These are phyloP conservation scores for Marasmius sp. DNA, from an alignment of 1,284 basidiomycete species.

Conservation along the genomic window DNA sequence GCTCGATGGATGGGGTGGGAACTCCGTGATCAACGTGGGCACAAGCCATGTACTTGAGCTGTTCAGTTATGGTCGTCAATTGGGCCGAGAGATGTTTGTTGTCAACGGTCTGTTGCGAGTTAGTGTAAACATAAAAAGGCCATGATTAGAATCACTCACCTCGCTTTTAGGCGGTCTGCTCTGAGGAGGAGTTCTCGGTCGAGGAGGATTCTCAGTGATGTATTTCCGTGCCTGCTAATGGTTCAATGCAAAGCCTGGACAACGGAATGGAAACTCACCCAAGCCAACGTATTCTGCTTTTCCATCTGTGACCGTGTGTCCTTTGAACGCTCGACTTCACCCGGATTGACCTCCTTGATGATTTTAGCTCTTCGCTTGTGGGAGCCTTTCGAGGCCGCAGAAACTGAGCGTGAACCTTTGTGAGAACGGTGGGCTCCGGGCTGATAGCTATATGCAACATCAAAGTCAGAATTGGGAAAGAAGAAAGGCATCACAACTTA, in stretches of 20 bases:
- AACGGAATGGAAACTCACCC: slow-evolving; percentile 1
- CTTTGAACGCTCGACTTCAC: slow-evolving; percentile 9
- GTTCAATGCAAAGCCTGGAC: background rate
- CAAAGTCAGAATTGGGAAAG: background rate
- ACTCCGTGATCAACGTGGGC: too few species aligned
- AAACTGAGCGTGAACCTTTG: slow-evolving; percentile 9
- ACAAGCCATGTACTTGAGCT: slow-evolving; percentile 2
- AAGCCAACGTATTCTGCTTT: background rate
- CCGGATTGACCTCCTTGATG: slow-evolving; percentile 3
- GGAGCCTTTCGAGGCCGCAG: background rate
- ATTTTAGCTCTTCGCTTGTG: slow-evolving; percentile 2
- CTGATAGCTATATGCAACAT: background rate
- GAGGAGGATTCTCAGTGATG: slow-evolving; percentile 7
- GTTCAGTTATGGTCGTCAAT: background rate
- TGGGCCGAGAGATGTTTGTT: background rate
- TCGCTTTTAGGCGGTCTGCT: background rate
- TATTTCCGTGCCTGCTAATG: slow-evolving; percentile 1
- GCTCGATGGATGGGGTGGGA: slow-evolving; percentile 1
- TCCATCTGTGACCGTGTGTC: slow-evolving; percentile 4
- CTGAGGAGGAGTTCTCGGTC: background rate
- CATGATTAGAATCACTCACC: background rate
- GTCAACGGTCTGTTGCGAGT: background rate
- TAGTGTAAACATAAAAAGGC: background rate
- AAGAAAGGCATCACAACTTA: background rate
- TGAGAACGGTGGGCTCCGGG: background rate